Conservation (phyloP, 805 yeast genomes). For the Saccharomyces mikatae region DNA sequence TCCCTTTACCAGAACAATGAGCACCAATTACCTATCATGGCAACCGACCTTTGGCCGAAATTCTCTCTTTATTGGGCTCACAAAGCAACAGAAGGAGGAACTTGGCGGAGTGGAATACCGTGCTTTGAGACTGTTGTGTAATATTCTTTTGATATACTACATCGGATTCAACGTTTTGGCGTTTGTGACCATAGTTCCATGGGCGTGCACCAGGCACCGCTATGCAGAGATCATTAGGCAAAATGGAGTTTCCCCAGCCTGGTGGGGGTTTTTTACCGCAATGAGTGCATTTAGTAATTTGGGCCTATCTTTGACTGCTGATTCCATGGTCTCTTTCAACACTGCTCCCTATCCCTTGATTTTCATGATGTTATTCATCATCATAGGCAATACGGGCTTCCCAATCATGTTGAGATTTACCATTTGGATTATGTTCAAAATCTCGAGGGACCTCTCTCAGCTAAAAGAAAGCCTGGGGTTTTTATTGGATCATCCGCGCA, state of each 20-base stretch:
- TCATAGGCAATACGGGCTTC: constrained; percentile 90
- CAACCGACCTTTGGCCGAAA: constrained; percentile 89
- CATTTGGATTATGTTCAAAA: constrained; percentile 67
- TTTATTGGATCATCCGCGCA: constrained; percentile 86
- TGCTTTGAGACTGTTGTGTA: constrained; percentile 66
- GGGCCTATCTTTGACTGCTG: constrained; percentile 71
- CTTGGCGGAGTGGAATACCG: constrained; percentile 95
- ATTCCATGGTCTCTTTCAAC: constrained; percentile 65
- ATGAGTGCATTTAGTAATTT: constrained; percentile 74
- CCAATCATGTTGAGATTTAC: constrained; percentile 73
- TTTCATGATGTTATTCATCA: constrained; percentile 56
- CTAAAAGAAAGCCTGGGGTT: constrained; percentile 70
- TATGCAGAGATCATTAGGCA: constrained; percentile 39
- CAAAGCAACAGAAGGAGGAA: constrained; percentile 81
- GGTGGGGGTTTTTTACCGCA: constrained; percentile 90
- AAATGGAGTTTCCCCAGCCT: constrained; percentile 60
- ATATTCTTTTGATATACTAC: constrained; percentile 56
- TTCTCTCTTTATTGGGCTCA: constrained; percentile 76
- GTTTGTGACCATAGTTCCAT: constrained; percentile 47
- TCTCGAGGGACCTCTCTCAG: constrained; percentile 55
- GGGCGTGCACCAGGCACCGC: constrained; percentile 38
- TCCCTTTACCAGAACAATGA: constrained; percentile 32
- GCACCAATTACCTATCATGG: constrained; percentile 73
- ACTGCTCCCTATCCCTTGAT: constrained; percentile 57
- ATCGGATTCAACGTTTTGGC: constrained; percentile 62